These are phyloP conservation scores for Monilinia fructigena DNA, from an alignment of 2,329 filamentous ascomycete genomes.

Conservation along the genomic window DNA sequence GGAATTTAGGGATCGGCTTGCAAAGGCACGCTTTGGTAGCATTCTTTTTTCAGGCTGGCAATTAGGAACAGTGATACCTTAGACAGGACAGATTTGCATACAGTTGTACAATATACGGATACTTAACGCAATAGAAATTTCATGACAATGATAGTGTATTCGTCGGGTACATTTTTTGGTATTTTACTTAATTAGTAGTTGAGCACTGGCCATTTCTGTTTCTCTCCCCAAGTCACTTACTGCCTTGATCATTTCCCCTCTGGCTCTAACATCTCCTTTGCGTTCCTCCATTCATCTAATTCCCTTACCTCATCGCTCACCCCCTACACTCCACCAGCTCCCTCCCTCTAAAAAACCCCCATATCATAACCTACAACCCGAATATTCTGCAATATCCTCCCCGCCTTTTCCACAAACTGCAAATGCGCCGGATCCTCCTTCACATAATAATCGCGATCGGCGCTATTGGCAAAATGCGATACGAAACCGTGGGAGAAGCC, in stretches of 20 bases:
- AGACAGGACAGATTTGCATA: slow-evolving; percentile 20
- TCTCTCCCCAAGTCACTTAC: background rate
- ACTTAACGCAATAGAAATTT: slow-evolving; percentile 7
- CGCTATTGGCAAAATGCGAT: slow-evolving; percentile 60
- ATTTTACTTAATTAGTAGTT: background rate
- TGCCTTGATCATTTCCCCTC: background rate
- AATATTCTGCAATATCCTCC: slow-evolving; percentile 51
- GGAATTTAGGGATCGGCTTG: background rate
- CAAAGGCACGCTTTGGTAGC: slow-evolving; percentile 8
- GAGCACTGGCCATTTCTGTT: background rate
- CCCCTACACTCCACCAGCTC: background rate
- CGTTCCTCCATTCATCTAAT: background rate
- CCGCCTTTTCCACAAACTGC: slow-evolving; percentile 55
- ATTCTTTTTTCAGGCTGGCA: background rate
- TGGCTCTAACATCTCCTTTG: background rate
- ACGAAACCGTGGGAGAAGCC: slow-evolving; percentile 70
- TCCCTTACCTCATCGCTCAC: background rate
- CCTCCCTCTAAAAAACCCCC: slow-evolving; percentile 46
- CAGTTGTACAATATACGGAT: slow-evolving; percentile 12
- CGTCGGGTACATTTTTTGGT: no score
- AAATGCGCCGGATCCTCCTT: slow-evolving; percentile 62
- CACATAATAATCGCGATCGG: slow-evolving; percentile 69
- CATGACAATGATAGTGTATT: background rate
- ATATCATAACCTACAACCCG: slow-evolving; percentile 61
- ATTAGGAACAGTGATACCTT: slow-evolving; percentile 16